Conservation (phyloP, 2,329 filamentous ascomycete species). For the Fusarium dlaminii region DNA sequence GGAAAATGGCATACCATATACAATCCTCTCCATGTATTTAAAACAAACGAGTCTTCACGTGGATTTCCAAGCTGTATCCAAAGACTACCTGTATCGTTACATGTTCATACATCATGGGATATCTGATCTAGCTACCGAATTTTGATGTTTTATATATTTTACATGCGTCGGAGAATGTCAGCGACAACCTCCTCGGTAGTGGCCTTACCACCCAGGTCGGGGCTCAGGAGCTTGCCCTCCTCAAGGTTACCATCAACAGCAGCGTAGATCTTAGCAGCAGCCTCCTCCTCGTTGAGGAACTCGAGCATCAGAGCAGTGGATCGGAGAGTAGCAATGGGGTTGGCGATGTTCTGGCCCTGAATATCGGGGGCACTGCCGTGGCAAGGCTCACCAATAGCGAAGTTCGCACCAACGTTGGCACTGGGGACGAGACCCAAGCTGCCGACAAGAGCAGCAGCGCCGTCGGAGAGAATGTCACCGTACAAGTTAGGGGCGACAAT, state of each 20-base stretch:
- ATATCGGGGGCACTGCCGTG: slow-evolving; percentile 97
- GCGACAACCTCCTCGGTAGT: slow-evolving; percentile 86
- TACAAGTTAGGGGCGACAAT: slow-evolving; percentile 98
- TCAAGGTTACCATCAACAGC: slow-evolving; percentile 91
- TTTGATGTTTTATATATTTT: slow-evolving; percentile 44
- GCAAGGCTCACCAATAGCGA: slow-evolving; percentile 97
- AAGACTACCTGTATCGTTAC: not conserved
- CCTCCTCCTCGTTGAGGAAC: slow-evolving; percentile 87
- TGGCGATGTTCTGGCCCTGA: slow-evolving; percentile 89
- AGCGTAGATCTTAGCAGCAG: slow-evolving; percentile 88
- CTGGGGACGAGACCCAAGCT: slow-evolving; percentile 91
- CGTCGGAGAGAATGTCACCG: slow-evolving; percentile 95
- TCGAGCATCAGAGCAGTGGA: slow-evolving; percentile 95
- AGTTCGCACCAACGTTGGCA: slow-evolving; percentile 92
- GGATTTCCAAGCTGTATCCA: not conserved
- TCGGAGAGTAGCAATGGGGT: slow-evolving; percentile 93
- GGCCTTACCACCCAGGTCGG: slow-evolving; percentile 89
- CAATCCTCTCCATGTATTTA: slow-evolving; percentile 37
- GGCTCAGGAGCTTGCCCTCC: slow-evolving; percentile 83
- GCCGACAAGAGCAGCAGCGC: slow-evolving; percentile 91
- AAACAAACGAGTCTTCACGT: slow-evolving; percentile 1
- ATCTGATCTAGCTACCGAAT: slow-evolving; percentile 10
- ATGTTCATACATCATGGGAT: not conserved
- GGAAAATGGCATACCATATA: slow-evolving; percentile 34
- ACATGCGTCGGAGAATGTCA: slow-evolving; percentile 87